Conservation (phyloP, 352 stramenopile species). For the Albugo candida region DNA sequence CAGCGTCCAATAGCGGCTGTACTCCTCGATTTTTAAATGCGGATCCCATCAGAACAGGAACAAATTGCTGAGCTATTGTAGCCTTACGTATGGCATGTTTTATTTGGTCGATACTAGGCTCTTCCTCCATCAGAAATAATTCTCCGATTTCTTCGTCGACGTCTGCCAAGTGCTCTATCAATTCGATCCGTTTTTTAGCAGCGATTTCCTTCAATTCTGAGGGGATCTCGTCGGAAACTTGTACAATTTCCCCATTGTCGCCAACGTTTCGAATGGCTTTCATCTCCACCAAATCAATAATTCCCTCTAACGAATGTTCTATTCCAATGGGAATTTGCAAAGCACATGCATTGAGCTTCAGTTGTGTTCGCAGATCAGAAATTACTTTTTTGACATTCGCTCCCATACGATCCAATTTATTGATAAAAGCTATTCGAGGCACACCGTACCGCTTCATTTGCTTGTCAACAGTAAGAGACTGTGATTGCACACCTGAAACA, state of each 20-base stretch:
- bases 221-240: slow-evolving; percentile 83
- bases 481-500: slow-evolving; percentile 90
- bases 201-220: slow-evolving; percentile 63
- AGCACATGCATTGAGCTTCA: slow-evolving; percentile 92
- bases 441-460: slow-evolving; percentile 99
- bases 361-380: slow-evolving; percentile 85
- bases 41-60: slow-evolving; percentile 98
- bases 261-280: slow-evolving; percentile 84
- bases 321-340: slow-evolving; percentile 96
- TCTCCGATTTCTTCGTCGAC: slow-evolving; percentile 98
- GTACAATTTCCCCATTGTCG: slow-evolving; percentile 68
- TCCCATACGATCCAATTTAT: slow-evolving; percentile 97
- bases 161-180: slow-evolving; percentile 92
- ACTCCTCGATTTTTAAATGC: slow-evolving; percentile 96
- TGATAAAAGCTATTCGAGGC: slow-evolving; percentile 97
- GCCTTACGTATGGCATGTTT: slow-evolving; percentile 86
- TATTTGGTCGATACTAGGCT: slow-evolving; percentile 80
- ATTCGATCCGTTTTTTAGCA: slow-evolving; percentile 80
- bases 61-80: slow-evolving; percentile 94
- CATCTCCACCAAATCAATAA: slow-evolving; percentile 92
- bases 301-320: slow-evolving; percentile 87
- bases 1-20: slow-evolving; percentile 96
- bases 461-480: slow-evolving; percentile 97
- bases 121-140: slow-evolving; percentile 98
- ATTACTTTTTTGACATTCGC: slow-evolving; percentile 93